A percentile compares a stretch with the other conserved stretches of the same genome.
Evolutionary conservation across 2,329 filamentous ascomycete species (phyloP).

Genomic region (Aspergillus brasiliensis): DNA sequence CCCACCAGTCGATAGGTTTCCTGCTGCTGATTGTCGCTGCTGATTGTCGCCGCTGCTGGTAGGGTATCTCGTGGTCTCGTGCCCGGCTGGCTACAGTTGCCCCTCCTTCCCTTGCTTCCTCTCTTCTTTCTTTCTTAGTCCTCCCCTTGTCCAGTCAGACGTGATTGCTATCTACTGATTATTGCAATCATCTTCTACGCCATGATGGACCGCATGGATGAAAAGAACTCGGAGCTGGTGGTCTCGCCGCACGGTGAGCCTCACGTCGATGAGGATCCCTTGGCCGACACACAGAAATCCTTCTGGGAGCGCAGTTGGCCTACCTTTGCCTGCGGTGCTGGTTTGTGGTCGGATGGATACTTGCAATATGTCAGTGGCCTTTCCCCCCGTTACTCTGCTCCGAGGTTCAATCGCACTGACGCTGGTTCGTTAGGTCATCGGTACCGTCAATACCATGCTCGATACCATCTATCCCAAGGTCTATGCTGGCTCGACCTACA

Average conservation of each 20-base stretch:
- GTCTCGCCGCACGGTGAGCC: not conserved
- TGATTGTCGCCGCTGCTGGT: too few relatives aligned
- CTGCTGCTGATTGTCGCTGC: not conserved
- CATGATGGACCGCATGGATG: not conserved
- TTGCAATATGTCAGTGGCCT: conserved; percentile 26
- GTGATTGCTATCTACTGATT: not conserved
- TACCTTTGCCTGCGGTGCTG: conserved; percentile 83
- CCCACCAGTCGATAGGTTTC: not conserved
- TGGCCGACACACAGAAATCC: not conserved
- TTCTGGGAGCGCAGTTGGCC: conserved; percentile 63
- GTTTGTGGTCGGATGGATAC: conserved; percentile 89
- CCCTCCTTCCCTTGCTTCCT: not conserved
- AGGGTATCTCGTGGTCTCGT: not conserved
- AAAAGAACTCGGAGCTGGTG: not conserved
- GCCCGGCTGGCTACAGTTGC: not conserved
- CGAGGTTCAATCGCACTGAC: not conserved
- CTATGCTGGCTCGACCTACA: conserved; percentile 68
- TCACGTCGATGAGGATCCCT: conserved; percentile 4
- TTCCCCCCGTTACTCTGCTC: not conserved
- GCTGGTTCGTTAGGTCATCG: conserved; percentile 64
- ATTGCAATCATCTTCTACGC: not conserved
- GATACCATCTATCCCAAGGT: conserved; percentile 65
- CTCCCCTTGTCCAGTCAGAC: not conserved
- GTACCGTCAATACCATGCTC: conserved; percentile 79
- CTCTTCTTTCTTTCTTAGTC: not conserved